Evolutionary conservation across 2,329 filamentous ascomycete genomes (phyloP), one percentile per base, ranked within the genome.

Genomic region (Diaporthe helianthi): DNA sequence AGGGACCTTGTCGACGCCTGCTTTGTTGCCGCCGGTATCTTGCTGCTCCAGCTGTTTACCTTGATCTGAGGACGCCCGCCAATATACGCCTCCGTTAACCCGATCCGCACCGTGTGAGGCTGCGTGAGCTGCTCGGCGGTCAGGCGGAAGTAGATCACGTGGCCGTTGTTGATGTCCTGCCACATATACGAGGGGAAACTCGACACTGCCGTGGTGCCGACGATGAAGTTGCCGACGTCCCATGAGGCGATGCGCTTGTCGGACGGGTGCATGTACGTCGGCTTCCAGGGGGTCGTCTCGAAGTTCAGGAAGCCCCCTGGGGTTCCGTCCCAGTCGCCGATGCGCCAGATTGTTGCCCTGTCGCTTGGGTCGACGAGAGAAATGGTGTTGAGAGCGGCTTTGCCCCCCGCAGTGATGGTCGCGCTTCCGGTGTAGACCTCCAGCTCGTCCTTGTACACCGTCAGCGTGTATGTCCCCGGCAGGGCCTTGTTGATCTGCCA

Each of bases 161-260:
- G 78, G 54, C 78, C 76, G 73, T 80, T 82, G 75, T 82, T 82
- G 61, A 82, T 69, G 52, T 79, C 80, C 38, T 78, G 77, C 80
- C 80, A 82, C 67, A 82, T 81, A 70, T 82, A 82, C 2, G 79
- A 79, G 0, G 80, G 81, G 73, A 83, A 80, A 24, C 73, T 71
- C 67, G 75, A 78, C 3, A 74, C 73, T 5, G 76, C 71, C 29
- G 76, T 77, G 12, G 79, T 79, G 61, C 79, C 78, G 17, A 80
- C 75, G 55, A 79, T 80, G 71, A 76, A 79, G 73, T 79, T 79
- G 58, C 72, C 73, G 10, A 75, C 71, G 53, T 76, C 75, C 77
- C 77, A 79, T 17, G 71, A 71, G 17, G 75, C 67, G 41, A 79
- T 75, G 1, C 76, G 76, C 61, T 72, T 73, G 70, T 78, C 76